phyloP scores from a whole-genome alignment of 495 filamentous ascomycete genomes.

The Tuber aestivum region DNA sequence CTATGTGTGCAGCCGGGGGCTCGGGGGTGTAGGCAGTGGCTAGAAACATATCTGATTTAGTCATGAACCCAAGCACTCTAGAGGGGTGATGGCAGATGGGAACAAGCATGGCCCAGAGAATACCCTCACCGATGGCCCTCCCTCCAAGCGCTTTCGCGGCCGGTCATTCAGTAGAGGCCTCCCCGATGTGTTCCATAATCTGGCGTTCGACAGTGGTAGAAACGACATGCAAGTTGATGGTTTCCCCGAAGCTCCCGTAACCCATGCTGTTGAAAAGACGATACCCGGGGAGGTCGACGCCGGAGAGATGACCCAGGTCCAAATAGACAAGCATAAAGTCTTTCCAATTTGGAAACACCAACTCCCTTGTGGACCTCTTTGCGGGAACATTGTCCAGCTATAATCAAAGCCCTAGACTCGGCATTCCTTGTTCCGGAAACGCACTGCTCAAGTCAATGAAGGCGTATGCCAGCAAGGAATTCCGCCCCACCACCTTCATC shows the following conservation, averaged over 20 bases:
- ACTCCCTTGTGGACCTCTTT: slow-evolving; percentile 14
- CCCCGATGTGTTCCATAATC: slow-evolving; percentile 14
- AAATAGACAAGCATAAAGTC: slow-evolving; percentile 22
- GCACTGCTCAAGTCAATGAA: background rate
- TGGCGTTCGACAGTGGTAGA: background rate
- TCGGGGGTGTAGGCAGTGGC: background rate
- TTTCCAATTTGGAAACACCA: slow-evolving; percentile 6
- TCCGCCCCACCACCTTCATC: slow-evolving; percentile 17
- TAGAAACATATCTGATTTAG: slow-evolving; percentile 13
- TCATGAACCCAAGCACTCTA: slow-evolving; percentile 19
- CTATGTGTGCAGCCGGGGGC: background rate
- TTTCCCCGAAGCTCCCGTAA: slow-evolving; percentile 9
- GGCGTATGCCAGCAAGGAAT: slow-evolving; percentile 4
- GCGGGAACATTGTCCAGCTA: slow-evolving; percentile 21
- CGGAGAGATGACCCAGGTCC: slow-evolving; percentile 18
- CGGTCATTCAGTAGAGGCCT: slow-evolving; percentile 13
- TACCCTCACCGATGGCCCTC: slow-evolving; percentile 13
- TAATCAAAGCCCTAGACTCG: slow-evolving; percentile 14
- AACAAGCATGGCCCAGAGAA: slow-evolving; percentile 27
- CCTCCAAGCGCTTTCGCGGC: slow-evolving; percentile 15
- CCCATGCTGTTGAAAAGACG: slow-evolving; percentile 26
- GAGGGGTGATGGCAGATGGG: slow-evolving; percentile 3
- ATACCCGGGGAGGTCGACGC: slow-evolving; percentile 8
- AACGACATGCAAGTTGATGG: slow-evolving; percentile 8
- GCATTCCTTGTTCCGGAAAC: slow-evolving; percentile 3